These are phyloP conservation scores for Hygrophorus pudorinus DNA, from an alignment of 768 basidiomycete genomes.

Conservation along the genomic window DNA sequence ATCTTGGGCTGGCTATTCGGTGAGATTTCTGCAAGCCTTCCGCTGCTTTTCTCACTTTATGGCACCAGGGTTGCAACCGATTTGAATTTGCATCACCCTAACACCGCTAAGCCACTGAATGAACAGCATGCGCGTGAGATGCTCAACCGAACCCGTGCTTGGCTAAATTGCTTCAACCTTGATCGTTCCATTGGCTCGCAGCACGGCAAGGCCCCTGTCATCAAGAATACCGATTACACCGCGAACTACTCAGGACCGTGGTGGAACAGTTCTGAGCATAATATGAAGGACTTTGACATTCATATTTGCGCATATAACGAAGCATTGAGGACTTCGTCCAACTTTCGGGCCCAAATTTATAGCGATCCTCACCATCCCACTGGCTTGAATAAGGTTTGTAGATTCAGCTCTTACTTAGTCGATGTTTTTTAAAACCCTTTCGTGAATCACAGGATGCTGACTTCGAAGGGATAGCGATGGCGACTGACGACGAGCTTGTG, in stretches of 20 bases:
- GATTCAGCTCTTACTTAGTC: background rate
- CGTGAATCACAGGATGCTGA: constrained; percentile 40
- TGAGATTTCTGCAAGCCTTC: constrained; percentile 19
- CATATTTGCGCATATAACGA: constrained; percentile 72
- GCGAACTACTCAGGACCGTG: constrained; percentile 59
- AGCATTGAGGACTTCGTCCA: constrained; percentile 54
- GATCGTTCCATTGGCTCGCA: constrained; percentile 84
- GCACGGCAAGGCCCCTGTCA: constrained; percentile 81
- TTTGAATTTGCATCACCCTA: constrained; percentile 76
- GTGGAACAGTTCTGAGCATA: constrained; percentile 61
- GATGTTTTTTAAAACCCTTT: background rate
- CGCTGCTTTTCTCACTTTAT: constrained; percentile 6
- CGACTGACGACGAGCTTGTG: constrained; percentile 62
- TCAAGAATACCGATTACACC: constrained; percentile 68
- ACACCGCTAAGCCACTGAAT: constrained; percentile 62
- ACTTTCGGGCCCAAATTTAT: constrained; percentile 55
- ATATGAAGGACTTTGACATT: constrained; percentile 68
- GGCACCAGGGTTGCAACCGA: constrained; percentile 70
- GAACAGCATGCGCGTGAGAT: constrained; percentile 79
- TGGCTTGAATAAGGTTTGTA: constrained; percentile 63
- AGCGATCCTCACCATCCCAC: constrained; percentile 66
- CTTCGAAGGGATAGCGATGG: constrained; percentile 52
- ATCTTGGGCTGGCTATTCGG: constrained; percentile 84
- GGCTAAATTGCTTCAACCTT: constrained; percentile 86
- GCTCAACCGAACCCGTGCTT: constrained; percentile 81